phyloP scores from a whole-genome alignment of 106 monocot species.

The Phalaenopsis aphrodite region DNA sequence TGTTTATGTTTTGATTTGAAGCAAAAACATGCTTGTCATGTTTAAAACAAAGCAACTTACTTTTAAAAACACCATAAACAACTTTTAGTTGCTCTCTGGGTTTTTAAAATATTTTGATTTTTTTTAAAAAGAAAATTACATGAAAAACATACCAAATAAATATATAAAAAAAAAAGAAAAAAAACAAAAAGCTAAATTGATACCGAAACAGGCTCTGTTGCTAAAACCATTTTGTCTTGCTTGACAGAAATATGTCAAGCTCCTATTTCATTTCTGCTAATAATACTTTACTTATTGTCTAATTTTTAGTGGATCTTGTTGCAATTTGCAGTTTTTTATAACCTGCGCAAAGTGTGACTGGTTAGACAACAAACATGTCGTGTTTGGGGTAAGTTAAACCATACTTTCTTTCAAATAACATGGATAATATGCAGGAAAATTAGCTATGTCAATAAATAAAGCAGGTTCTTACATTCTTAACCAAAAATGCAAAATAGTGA shows the following conservation, averaged over 20 bases:
- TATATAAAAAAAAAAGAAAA: no score
- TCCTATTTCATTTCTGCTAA: not conserved
- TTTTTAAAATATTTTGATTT: no score
- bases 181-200: no score
- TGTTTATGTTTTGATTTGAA: no score
- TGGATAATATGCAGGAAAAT: not conserved
- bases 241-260: not conserved
- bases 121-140: no score
- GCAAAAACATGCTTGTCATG: no score
- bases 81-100: no score
- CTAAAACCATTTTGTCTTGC: not conserved
- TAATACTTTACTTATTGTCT: not conserved
- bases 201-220: not conserved
- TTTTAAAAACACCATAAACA: no score
- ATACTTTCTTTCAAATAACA: not conserved
- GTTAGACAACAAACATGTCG: constrained; percentile 97
- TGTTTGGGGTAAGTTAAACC: constrained; percentile 85
- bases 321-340: constrained; percentile 71
- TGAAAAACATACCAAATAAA: no score
- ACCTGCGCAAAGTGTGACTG: constrained; percentile 97
- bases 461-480: no score
- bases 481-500: no score
- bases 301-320: constrained; percentile 10
- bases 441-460: not conserved
- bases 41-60: no score